phyloP scores from a whole-genome alignment of 2,329 filamentous ascomycete species.

The Pseudofabraea citricarpa region DNA sequence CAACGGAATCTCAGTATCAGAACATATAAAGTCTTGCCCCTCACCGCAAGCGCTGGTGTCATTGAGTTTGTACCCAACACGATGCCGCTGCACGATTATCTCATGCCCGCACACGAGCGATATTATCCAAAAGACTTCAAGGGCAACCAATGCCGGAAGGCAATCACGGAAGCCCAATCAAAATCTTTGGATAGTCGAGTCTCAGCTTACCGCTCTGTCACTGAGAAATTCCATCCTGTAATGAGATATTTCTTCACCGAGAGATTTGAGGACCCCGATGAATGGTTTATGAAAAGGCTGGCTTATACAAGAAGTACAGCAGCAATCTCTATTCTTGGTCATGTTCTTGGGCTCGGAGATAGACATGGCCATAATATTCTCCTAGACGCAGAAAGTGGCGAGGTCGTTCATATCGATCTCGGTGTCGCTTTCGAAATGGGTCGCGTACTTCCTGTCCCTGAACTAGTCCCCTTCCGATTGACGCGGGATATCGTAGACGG shows the following conservation, averaged over 20 bases:
- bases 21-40: conserved; percentile 93
- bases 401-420: conserved; percentile 94
- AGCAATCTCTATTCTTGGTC: conserved; percentile 90
- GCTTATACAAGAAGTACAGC: conserved; percentile 93
- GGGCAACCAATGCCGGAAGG: conserved; percentile 68
- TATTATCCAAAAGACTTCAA: conserved; percentile 86
- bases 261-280: conserved; percentile 85
- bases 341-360: conserved; percentile 89
- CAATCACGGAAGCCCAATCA: conserved; percentile 69
- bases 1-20: conserved; percentile 86
- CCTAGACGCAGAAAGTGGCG: conserved; percentile 81
- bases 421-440: conserved; percentile 97
- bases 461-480: conserved; percentile 91
- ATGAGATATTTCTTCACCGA: conserved; percentile 98
- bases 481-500: conserved; percentile 94
- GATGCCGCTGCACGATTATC: conserved; percentile 83
- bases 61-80: conserved; percentile 98
- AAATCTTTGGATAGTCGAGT: conserved; percentile 68
- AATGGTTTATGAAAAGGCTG: conserved; percentile 86
- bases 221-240: conserved; percentile 81
- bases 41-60: conserved; percentile 79
- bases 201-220: conserved; percentile 71
- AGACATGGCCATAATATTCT: conserved; percentile 96
- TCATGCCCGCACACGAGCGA: conserved; percentile 82
- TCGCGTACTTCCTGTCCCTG: conserved; percentile 88